These are phyloP conservation scores for Dictyostelium intermedium DNA, from an alignment of 78 protist species.

Conservation along the genomic window DNA sequence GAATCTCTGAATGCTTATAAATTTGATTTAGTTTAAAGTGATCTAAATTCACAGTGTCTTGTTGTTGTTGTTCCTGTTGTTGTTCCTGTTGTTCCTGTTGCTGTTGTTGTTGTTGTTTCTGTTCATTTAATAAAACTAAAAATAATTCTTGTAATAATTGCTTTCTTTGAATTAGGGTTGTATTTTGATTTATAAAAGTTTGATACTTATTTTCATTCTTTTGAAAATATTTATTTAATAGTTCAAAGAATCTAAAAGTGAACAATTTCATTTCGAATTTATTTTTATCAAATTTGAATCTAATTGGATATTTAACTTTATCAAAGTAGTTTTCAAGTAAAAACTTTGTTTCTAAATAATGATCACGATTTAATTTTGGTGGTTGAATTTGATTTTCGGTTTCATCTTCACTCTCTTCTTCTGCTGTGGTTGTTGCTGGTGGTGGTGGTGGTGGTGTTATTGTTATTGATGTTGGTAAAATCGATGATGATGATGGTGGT, in stretches of 20 bases:
- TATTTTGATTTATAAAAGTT: neutral
- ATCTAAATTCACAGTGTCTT: neutral
- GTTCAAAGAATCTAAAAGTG: neutral
- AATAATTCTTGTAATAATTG: neutral
- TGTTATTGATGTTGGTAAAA: neutral
- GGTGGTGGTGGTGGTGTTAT: neutral
- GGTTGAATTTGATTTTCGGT: neutral
- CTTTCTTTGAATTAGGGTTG: neutral
- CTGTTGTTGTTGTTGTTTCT: neutral
- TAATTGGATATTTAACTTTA: neutral
- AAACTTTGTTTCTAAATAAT: neutral
- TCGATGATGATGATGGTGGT: neutral
- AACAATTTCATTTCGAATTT: neutral
- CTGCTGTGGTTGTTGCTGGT: no score
- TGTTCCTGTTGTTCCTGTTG: neutral
- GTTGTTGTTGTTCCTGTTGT: neutral
- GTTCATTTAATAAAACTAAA: neutral
- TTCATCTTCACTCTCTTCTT: neutral
- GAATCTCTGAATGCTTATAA: neutral
- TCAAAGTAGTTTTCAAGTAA: neutral
- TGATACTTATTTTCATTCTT: neutral
- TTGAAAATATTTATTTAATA: neutral
- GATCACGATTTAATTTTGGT: neutral
- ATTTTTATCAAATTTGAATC: neutral
- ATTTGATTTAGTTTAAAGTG: neutral